A percentile compares a stretch with the other conserved stretches of the same genome.
phyloP scores from a whole-genome alignment of 1,284 basidiomycete species.

The Ganoderma sinense region DNA sequence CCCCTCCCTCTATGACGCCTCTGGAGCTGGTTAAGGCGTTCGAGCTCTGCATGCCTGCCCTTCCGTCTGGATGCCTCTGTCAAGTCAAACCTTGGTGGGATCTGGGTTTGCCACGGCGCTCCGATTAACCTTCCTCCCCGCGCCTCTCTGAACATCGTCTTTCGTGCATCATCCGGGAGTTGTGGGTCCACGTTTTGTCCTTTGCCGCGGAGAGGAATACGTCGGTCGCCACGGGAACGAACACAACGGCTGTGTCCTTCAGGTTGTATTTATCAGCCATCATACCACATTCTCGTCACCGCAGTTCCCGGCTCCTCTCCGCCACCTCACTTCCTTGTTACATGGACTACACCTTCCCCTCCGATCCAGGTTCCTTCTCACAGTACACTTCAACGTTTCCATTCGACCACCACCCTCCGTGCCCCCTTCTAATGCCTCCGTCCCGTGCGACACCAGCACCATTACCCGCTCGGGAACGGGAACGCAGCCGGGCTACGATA shows the following conservation, averaged over 20 bases:
- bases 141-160: not conserved
- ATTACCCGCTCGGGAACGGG: slow-evolving; percentile 40
- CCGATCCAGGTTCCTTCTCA: not conserved
- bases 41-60: slow-evolving; percentile 18
- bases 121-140: not conserved
- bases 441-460: not conserved
- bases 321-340: not conserved
- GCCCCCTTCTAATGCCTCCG: not conserved
- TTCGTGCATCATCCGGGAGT: not conserved
- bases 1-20: slow-evolving; percentile 14
- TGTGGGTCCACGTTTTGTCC: slow-evolving; percentile 19
- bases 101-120: slow-evolving; percentile 5
- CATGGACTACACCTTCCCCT: not conserved
- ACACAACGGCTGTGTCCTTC: not conserved
- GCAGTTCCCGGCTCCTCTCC: not conserved
- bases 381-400: not conserved
- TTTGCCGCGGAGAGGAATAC: not conserved
- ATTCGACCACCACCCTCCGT: not conserved
- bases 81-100: slow-evolving; percentile 24
- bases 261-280: slow-evolving; percentile 4
- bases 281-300: slow-evolving; percentile 15
- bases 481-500: slow-evolving; percentile 58
- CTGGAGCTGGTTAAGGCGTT: slow-evolving; percentile 12
- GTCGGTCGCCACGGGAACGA: slow-evolving; percentile 2
- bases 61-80: slow-evolving; percentile 14